A percentile compares a stretch with the other conserved stretches of the same genome.
These are phyloP conservation scores for Podaxis sp. DNA, from an alignment of 768 basidiomycete species.

Conservation along the genomic window DNA sequence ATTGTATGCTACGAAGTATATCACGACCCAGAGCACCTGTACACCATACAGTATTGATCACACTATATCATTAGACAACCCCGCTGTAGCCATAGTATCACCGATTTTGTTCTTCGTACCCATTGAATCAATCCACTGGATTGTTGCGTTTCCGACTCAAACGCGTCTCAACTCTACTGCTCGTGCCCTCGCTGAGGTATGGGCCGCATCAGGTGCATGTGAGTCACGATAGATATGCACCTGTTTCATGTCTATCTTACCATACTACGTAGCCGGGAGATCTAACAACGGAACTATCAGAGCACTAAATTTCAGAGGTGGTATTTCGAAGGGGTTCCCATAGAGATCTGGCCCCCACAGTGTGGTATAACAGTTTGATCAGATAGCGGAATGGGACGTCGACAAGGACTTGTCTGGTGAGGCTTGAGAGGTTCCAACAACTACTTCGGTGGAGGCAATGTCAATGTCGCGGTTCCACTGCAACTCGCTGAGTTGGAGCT, in stretches of 20 bases:
- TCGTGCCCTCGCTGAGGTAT: no score
- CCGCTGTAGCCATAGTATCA: neutral
- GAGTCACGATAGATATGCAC: no score
- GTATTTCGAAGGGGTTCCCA: no score
- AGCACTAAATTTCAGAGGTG: no score
- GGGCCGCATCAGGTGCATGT: no score
- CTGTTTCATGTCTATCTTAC: no score
- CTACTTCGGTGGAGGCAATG: neutral
- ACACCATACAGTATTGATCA: neutral
- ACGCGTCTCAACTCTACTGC: neutral
- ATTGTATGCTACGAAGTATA: neutral
- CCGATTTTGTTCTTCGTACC: neutral
- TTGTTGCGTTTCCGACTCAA: neutral
- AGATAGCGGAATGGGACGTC: no score
- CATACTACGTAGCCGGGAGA: no score
- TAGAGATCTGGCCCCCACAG: no score
- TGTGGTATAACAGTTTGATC: no score
- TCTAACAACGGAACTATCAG: no score
- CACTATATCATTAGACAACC: neutral
- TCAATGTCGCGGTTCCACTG: neutral
- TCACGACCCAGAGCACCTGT: neutral
- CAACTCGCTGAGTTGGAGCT: neutral
- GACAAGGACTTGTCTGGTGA: neutral
- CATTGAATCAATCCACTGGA: neutral
- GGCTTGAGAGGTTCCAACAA: neutral